Conservation (phyloP, 202 grass and related monocot genomes). For the Setaria viridis region DNA sequence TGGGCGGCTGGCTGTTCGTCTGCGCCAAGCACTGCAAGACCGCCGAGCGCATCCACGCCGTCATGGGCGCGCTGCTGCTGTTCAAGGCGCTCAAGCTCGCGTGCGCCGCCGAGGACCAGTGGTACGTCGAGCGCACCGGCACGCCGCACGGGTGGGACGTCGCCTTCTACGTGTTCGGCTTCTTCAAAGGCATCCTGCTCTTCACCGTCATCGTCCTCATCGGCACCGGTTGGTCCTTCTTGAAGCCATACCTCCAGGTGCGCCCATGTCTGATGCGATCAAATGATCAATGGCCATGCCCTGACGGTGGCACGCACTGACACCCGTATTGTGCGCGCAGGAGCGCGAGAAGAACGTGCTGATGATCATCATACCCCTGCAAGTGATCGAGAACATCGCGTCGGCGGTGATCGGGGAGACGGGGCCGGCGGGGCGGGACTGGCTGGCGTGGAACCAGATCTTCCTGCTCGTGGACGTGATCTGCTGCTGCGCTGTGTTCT, state of each 20-base stretch:
- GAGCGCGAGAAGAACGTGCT: slow-evolving; percentile 73
- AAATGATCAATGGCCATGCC: background rate
- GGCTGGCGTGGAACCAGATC: slow-evolving; percentile 69
- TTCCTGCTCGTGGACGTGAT: slow-evolving; percentile 66
- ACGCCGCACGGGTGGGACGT: slow-evolving; percentile 78
- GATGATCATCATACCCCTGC: slow-evolving; percentile 66
- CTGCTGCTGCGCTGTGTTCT: slow-evolving; percentile 72
- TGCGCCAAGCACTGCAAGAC: slow-evolving; percentile 49
- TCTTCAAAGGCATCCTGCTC: slow-evolving; percentile 74
- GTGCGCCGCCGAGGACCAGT: slow-evolving; percentile 71
- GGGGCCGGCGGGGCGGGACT: slow-evolving; percentile 52
- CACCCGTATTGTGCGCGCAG: background rate
- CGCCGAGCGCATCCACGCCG: slow-evolving; percentile 53
- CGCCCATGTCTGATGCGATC: background rate
- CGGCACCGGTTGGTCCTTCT: slow-evolving; percentile 79
- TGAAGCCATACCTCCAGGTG: slow-evolving; percentile 73
- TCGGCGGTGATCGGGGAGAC: slow-evolving; percentile 77
- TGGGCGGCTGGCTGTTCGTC: slow-evolving; percentile 37
- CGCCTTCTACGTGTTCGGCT: slow-evolving; percentile 75
- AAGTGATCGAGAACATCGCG: slow-evolving; percentile 72
- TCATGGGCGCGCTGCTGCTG: slow-evolving; percentile 69
- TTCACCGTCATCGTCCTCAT: slow-evolving; percentile 76
- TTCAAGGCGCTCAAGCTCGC: slow-evolving; percentile 76
- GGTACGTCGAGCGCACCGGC: slow-evolving; percentile 64
- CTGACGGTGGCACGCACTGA: background rate